Base-by-base conservation (phyloP, 805 yeast species). In the Sugiyamaella americana region DNA sequence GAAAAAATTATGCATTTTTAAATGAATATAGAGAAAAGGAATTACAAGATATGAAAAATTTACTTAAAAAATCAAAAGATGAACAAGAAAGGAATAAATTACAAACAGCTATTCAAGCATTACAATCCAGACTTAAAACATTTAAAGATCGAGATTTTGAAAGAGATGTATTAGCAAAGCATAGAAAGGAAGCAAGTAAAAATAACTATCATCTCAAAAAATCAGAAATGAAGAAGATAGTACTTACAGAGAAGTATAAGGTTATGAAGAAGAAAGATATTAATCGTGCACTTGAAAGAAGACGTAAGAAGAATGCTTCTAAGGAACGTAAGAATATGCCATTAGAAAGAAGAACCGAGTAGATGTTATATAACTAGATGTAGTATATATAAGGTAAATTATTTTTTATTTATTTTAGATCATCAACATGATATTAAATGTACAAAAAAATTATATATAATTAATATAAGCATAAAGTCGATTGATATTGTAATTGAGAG, bases 11-110 rank as follows among this genome's bases (percentile, higher is more conserved):
- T 67, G 75, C 78, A 38, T 93, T 93, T 60, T 67, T 93, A 48
- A 95, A 88, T 63, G 88, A 84, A 35, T 93, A 93, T 63, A 75
- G 98, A 62, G 72, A 81, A 53, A 64, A 71, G 5, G 98, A 93
- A 61, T 72, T 93, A 34, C 54, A 65, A 2, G 77, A 80, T 37
- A 72, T 91, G 70, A 71, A 77, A 42, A 52, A 62, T 17, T 62
- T 81, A 38, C 63, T 86, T 32, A 54, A 48, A 37, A 49, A 52
- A 30, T 43, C 59, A 18, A 77, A 75, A 46, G 82, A 83, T 51
- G 66, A 67, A 17, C 56, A 77, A 64, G 65, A 69, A 56, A 50
- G 60, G 51, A 65, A 70, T 17, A 48, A 57, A 40, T 40, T 67
- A 18, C 41, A 57, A 43, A 52, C 55, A 36, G 64, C 67, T 18